Base-by-base conservation (phyloP, 768 basidiomycete species). In the Hirschioporus abietinus region DNA sequence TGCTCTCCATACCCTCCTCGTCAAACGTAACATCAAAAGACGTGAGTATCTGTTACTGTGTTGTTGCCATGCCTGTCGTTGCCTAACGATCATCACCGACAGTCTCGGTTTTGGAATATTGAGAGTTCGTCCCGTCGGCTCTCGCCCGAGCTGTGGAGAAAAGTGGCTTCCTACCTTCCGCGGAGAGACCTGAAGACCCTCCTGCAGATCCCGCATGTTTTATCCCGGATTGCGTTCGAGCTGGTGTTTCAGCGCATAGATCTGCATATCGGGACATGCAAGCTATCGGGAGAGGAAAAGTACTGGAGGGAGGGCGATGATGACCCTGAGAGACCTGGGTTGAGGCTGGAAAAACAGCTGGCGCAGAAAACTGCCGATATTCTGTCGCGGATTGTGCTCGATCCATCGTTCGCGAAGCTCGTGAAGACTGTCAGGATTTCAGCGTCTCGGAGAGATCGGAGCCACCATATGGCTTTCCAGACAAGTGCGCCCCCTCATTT, bases 351-450 rank as follows among this genome's bases (percentile, higher is more conserved):
- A 62, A 77, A 76, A 18, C 79, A 83, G 70, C 84, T 87, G 72
- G 84, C 85, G 0, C 87, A 86, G 67, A 83, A 88, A 20, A 89
- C 83, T 68, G 89, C 89, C 2, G 90, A 90, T 69, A 88, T 91
- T 65, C 79, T 92, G 42, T 88, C 87, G 0, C 80, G 86, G 35
- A 83, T 91, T 66, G 86, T 90, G 61, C 80, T 84, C 17, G 88
- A 91, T 71, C 71, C 80, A 0, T 72, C 78, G 4, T 91, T 90
- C 68, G 87, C 89, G 0, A 76, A 78, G 63, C 81, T 84, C 24
- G 83, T 91, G 58, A 78, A 80, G 70, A 86, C 84, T 18, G 69
- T 91, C 67, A 81, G 83, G 26, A 82, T 91, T 35, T 88, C 84
- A 71, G 86, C 87, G 4, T 79, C 83, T 20, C 76, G 77, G 30